Base-by-base conservation (phyloP, 2,329 filamentous ascomycete genomes). In the Bipolaris bicolor region DNA sequence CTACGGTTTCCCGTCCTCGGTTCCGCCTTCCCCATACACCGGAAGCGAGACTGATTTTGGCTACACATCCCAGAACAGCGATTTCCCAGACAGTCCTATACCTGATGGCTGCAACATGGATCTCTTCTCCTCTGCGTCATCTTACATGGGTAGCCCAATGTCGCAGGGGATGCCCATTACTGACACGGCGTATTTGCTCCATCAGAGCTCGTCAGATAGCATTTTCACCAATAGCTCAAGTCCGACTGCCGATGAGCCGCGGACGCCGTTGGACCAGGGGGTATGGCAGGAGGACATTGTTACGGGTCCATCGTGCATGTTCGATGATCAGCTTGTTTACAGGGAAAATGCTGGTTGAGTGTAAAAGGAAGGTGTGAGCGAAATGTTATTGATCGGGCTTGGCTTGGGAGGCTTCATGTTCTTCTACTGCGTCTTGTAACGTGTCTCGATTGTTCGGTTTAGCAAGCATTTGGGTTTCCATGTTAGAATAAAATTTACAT, bases 161-260 rank as follows among this genome's bases (percentile, higher is more conserved):
- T 24, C 33, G 15, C 40, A 36, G 3, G 50, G 54, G 9, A 7
- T 62, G 43, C 40, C 40, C 5, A 44, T 52, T 22, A 40, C 50
- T 4, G 63, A 71, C 24, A 48, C 58, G 1, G 59, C 54, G 0
- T 71, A 66, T 40, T 45, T 69, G n/a, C 49, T 67, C 7, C 53
- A 65, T 13, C 63, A 66, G 5, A 62, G 64, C 26, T 58, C 65
- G 0, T 48, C 61, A 3, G 71, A 70, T 26, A 60, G 65, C 1
- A 26, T 73, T 15, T 72, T 73, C 55, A 57, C 62, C 2, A 56
- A 62, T 13, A 65, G 60, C 13, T 68, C 70, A 1, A 66, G 64
- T 13, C 62, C 65, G 0, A 48, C 49, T 6, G 46, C 55, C 2
- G 66, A 68, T 31, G 66, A 65, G 57, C 70, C 68, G 13, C 47